Conservation (phyloP, 164 flowering plant species). For the Sextonia rubra region DNA sequence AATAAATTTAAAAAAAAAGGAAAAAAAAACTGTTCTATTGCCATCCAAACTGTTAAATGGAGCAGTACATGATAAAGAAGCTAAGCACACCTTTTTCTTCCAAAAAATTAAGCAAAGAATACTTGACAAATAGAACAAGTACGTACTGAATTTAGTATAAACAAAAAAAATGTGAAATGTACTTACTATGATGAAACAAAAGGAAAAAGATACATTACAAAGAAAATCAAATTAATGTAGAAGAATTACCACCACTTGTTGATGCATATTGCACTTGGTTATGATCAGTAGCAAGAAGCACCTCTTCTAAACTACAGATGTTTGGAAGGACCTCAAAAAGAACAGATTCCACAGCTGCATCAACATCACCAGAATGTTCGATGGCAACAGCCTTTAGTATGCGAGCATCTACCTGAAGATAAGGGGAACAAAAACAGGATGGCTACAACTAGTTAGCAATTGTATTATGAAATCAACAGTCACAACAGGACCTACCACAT, state of each 20-base stretch:
- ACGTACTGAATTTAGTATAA: neutral
- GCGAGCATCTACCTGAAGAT: conserved; percentile 61
- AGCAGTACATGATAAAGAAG: neutral
- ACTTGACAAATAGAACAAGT: neutral
- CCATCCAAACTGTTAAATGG: neutral
- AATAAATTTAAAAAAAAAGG: too few relatives aligned
- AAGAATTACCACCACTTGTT: conserved; percentile 23
- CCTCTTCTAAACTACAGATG: conserved; percentile 4
- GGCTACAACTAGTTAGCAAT: neutral
- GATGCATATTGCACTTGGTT: conserved; percentile 4
- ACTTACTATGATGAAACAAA: too few relatives aligned
- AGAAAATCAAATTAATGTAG: neutral
- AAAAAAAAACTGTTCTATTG: neutral
- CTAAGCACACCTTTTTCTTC: neutral
- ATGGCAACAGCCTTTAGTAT: conserved; percentile 79
- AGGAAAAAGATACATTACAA: neutral
- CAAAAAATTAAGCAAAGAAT: too few relatives aligned
- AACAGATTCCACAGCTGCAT: conserved; percentile 63
- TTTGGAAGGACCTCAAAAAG: conserved; percentile 58
- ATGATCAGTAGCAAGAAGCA: neutral
- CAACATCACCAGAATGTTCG: conserved; percentile 63
- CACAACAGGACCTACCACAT: neutral
- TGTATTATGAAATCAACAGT: neutral
- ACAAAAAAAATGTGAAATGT: too few relatives aligned
- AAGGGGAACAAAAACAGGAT: neutral